Conservation (phyloP, 192 early-diverging fungal species). For the Backusella tarrabulga region DNA sequence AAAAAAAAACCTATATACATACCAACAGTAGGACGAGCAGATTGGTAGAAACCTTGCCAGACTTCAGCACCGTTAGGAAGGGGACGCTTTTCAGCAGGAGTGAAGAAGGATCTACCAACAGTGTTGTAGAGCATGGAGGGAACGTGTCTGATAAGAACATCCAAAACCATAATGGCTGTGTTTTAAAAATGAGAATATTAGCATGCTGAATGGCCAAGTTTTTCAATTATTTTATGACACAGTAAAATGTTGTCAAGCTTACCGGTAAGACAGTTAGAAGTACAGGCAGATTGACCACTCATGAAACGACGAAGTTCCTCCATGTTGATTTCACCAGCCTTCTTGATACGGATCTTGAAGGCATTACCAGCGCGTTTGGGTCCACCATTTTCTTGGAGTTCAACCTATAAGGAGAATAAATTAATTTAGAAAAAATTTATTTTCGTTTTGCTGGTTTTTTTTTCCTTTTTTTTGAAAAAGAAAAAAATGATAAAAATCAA, state of each 20-base stretch:
- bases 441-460: neutral
- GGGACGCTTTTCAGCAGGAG: conserved; percentile 51
- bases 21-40: conserved; percentile 75
- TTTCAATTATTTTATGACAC: neutral
- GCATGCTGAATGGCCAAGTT: neutral
- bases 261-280: conserved; percentile 46
- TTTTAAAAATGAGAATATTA: neutral
- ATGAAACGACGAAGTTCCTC: conserved; percentile 56
- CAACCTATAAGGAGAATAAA: conserved; percentile 28
- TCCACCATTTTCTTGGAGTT: conserved; percentile 39
- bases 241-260: neutral
- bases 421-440: neutral
- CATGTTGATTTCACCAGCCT: conserved; percentile 67
- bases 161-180: conserved; percentile 64
- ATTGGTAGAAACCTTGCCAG: conserved; percentile 94
- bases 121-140: conserved; percentile 79
- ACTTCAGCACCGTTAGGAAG: conserved; percentile 79
- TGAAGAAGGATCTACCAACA: conserved; percentile 91
- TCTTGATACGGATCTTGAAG: conserved; percentile 68
- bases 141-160: conserved; percentile 80
- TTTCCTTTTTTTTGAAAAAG: neutral
- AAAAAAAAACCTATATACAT: conserved; percentile 8
- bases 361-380: conserved; percentile 44
- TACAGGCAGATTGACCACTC: conserved; percentile 39
- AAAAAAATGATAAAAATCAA: conserved; percentile 53